Evolutionary conservation across 2,329 filamentous ascomycete species (phyloP), one percentile per base, ranked within the genome.

Genomic region (Epichloe gansuensis): DNA sequence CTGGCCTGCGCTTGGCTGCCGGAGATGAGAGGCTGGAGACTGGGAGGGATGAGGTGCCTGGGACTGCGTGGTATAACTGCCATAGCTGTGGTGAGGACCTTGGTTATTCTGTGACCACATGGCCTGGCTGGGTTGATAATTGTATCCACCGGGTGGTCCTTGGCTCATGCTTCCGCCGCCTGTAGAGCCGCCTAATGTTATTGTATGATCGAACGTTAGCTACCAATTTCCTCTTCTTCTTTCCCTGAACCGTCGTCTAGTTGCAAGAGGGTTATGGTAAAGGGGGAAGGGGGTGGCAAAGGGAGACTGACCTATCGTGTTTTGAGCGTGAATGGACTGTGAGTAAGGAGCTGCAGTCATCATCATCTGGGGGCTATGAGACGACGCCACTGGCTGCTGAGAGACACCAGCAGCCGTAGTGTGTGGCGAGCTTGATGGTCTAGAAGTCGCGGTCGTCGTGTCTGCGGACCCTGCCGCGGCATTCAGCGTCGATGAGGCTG

Each of bases 81-180:
- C 74, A 59, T 76, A 80, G 57, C 69, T 75, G 59, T 74, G 75
- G 57, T 81, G 78, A 58, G 81, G 80, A 15, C 77, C 74, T 64
- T 85, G 84, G 43, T 83, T 80, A 48, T 78, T 76, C 58, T 86
- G 83, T 35, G 78, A 76, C 82, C 82, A 86, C 74, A 85, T 82
- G 51, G 59, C 55, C 62, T 80, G 80, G 55, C 71, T 73, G 42
- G 78, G 73, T 53, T 78, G 72, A 61, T 86, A 88, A 60, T 77
- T 89, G 59, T 77, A 83, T 64, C 84, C 85, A 56, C 76, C 70
- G 59, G 77, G 76, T 6, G 72, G 61, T 51, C 71, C 69, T 62
- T 74, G 82, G 60, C 66, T 73, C 65, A 82, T 71, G 60, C 65
- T 74, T 48, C 71, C 73, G 59, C 65, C 74, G 48, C 71, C 73